Base-by-base conservation (phyloP, 2,329 filamentous ascomycete genomes). In the Beauveria scarabaeidicola region DNA sequence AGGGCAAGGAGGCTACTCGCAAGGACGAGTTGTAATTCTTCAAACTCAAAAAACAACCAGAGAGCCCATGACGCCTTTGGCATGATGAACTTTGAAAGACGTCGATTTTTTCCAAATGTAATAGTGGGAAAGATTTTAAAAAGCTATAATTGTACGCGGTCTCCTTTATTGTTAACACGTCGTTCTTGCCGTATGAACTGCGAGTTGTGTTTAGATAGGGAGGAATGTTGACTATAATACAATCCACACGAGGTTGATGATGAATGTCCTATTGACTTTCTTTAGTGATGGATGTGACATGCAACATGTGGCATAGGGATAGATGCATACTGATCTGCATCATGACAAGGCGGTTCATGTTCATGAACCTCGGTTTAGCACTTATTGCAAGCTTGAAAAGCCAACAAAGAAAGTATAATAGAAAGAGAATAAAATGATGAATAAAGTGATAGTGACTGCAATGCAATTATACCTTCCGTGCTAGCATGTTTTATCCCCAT, bases 1-100 rank as follows among this genome's bases (percentile, higher is more conserved):
- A 87, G 65, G 78, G 78, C 61, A 81, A 83, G 64, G 83, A 85
- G 68, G 83, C 84, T 29, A 81, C 77, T 15, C 69, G 65, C 51
- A 72, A 70, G 61, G 73, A 75, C 38, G 72, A 75, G 67, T 66
- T 74, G 58, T 76, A 69, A 67, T 52, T 29, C 2, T 25, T 27
- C 29, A 8, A n/a, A 44, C 25, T 32, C 17, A 2, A 27, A 25
- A 44, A 54, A 19, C 1, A 13, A 29, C 10, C 29, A 15, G 25
- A 36, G 41, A 19, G 9, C n/a, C 19, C 13, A 23, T 40, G 19
- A 44, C 17, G 15, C 19, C 43, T 10, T 48, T 27, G 29, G n/a
- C 44, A 57, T 57, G 54, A 57, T 48, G 43, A 57, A 40, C 17
- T 29, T 17, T 25, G 29, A 51, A 51, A 32, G 44, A 41, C 17